phyloP scores from a whole-genome alignment of 208 protist species.

The Crithidia brevicula region DNA sequence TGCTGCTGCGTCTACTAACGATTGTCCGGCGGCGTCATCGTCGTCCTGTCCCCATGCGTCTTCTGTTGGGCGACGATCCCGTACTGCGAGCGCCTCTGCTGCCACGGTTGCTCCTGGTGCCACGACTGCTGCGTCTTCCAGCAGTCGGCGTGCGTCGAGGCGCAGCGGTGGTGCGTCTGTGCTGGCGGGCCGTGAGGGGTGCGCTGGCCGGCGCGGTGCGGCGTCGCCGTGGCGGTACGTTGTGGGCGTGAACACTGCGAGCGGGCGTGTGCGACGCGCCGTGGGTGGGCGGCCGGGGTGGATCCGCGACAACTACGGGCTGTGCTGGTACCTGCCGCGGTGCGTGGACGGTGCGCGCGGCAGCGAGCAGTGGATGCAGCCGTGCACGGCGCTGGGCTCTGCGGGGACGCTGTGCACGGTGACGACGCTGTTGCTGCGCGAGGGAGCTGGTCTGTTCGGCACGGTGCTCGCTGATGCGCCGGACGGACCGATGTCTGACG shows the following conservation, averaged over 20 bases:
- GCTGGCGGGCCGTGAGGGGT: no score
- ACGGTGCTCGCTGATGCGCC: background rate
- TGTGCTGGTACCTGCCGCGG: conserved; percentile 3
- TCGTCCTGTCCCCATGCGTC: background rate
- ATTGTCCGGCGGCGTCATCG: background rate
- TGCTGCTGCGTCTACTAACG: background rate
- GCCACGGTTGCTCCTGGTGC: no score
- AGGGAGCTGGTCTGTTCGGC: background rate
- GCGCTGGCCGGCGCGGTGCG: no score
- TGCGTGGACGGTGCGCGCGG: background rate
- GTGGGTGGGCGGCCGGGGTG: background rate
- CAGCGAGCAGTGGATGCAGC: background rate
- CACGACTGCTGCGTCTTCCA: no score
- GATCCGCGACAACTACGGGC: conserved; percentile 10
- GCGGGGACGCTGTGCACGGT: conserved; percentile 8
- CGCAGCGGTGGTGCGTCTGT: no score
- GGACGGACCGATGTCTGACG: conserved; percentile 11
- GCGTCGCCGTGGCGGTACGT: conserved; percentile 6
- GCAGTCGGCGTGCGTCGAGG: no score
- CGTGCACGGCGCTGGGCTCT: conserved; percentile 4
- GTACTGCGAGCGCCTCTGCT: no score
- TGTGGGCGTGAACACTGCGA: conserved; percentile 5
- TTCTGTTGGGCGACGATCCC: background rate
- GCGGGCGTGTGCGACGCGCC: conserved; percentile 1
- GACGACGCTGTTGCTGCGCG: conserved; percentile 13